Evolutionary conservation across 306 rosid genomes (phyloP), one percentile per base, ranked within the genome.

Genomic region (Ochetophila trinervis): DNA sequence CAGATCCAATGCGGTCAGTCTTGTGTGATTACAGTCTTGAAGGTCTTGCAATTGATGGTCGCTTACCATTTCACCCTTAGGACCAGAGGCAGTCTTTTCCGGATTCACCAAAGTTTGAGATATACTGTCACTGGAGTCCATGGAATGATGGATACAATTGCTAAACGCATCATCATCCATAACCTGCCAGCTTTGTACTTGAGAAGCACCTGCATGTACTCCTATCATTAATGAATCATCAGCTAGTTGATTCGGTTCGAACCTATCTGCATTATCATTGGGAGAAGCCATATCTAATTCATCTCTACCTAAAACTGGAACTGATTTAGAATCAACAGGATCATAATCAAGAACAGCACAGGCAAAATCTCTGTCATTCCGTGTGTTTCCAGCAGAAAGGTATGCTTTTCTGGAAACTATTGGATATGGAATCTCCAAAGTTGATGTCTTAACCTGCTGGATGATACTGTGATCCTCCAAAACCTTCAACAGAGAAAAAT

Each of bases 61-160:
- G 20, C 69, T 70, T 30, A 53, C 34, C 40, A 35, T 62, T 48
- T 69, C 79, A 67, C 14, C 70, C 36, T 76, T 74, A 7, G 78
- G 66, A 74, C 52, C 68, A 22, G 74, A 70, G 75, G 62, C 68
- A 30, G 65, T 70, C 44, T 70, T 84, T 72, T 79, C 88, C 53
- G 83, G 77, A 63, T 76, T 66, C 15, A 75, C 80, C 24, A 85
- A 73, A 63, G 87, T 82, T 69, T 90, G 97, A 70, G 97, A 90
- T 78, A 88, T 80, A 50, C 97, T 84, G 57, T 90, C 97, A 74
- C 91, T 87, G 19, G 95, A 83, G 68, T 78, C 84, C 86, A 85
- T 70, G 47, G 95, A 90, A 65, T 86, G 81, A 56, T 62, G 87
- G 51, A 79, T 72, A 66, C 84, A 74, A 52, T 87, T 87, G 73